Conservation (phyloP, 345 rosid genomes). For the Salix dunnii region DNA sequence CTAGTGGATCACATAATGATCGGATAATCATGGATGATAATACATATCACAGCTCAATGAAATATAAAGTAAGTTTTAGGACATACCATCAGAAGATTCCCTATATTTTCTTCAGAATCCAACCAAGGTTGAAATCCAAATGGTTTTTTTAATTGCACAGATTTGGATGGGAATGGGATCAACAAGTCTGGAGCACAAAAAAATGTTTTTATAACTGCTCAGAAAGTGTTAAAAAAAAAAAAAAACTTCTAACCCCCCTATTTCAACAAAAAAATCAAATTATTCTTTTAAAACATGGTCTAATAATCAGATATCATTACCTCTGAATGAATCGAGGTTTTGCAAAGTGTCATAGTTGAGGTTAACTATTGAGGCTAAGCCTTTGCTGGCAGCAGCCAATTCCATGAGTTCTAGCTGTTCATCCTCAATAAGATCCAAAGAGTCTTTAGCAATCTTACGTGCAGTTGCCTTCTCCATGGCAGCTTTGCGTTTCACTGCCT, state of each 20-base stretch:
- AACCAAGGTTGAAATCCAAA: slow-evolving; percentile 85
- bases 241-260: background rate
- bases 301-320: slow-evolving; percentile 26
- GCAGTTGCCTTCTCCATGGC: slow-evolving; percentile 98
- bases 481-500: slow-evolving; percentile 73
- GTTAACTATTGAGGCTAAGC: slow-evolving; percentile 63
- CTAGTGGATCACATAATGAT: background rate
- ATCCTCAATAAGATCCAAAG: slow-evolving; percentile 98
- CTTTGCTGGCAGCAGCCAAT: slow-evolving; percentile 84
- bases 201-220: background rate
- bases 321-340: slow-evolving; percentile 79
- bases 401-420: slow-evolving; percentile 99
- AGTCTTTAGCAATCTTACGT: slow-evolving; percentile 91
- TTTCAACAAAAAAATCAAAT: background rate
- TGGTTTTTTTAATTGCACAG: slow-evolving; percentile 65
- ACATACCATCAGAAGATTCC: slow-evolving; percentile 94
- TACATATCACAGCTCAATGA: background rate
- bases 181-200: slow-evolving; percentile 56
- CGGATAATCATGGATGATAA: background rate
- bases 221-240: background rate
- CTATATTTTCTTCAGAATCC: slow-evolving; percentile 73
- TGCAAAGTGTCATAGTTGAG: slow-evolving; percentile 81
- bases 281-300: background rate
- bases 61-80: slow-evolving; percentile 7
- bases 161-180: slow-evolving; percentile 64